phyloP scores from a whole-genome alignment of 352 stramenopile genomes.

The Pythium scleroteichum region DNA sequence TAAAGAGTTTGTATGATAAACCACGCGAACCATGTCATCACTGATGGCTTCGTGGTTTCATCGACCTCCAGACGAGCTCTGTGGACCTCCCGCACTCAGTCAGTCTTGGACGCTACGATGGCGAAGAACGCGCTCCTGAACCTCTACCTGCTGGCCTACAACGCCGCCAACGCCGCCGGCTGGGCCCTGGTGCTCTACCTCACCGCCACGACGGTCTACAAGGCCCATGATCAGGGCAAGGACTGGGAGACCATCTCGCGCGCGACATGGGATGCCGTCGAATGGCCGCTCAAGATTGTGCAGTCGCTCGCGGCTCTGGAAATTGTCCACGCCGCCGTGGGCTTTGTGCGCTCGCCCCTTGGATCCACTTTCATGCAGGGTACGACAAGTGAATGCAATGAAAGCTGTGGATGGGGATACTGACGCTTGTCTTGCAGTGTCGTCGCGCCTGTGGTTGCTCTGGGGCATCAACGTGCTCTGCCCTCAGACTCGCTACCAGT shows the following conservation, averaged over 20 bases:
- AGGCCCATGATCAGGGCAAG: conserved; percentile 43
- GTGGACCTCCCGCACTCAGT: not conserved
- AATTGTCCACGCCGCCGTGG: conserved; percentile 94
- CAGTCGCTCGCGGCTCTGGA: conserved; percentile 96
- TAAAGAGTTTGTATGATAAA: not conserved
- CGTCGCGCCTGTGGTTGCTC: conserved; percentile 91
- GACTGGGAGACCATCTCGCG: conserved; percentile 52
- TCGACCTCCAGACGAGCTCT: not conserved
- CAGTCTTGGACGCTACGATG: conserved; percentile 29
- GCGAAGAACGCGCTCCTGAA: conserved; percentile 70
- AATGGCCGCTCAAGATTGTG: conserved; percentile 73
- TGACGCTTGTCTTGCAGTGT: conserved; percentile 44
- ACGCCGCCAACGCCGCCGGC: conserved; percentile 58
- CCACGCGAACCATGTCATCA: conserved; percentile 23
- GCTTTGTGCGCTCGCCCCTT: conserved; percentile 95
- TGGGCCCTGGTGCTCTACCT: conserved; percentile 79
- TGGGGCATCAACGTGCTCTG: conserved; percentile 93
- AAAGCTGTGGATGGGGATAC: not conserved
- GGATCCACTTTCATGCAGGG: conserved; percentile 91
- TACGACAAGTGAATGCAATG: conserved; percentile 21
- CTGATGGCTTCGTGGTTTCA: conserved; percentile 16
- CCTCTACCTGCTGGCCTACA: conserved; percentile 77
- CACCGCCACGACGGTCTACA: conserved; percentile 51
- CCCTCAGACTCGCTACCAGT: conserved; percentile 73
- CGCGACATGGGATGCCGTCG: conserved; percentile 58